Percentiles rank a stretch among this genome's conserved stretches.
phyloP scores from a whole-genome alignment of 2,329 filamentous ascomycete genomes.

The Neospermospora avenae region DNA sequence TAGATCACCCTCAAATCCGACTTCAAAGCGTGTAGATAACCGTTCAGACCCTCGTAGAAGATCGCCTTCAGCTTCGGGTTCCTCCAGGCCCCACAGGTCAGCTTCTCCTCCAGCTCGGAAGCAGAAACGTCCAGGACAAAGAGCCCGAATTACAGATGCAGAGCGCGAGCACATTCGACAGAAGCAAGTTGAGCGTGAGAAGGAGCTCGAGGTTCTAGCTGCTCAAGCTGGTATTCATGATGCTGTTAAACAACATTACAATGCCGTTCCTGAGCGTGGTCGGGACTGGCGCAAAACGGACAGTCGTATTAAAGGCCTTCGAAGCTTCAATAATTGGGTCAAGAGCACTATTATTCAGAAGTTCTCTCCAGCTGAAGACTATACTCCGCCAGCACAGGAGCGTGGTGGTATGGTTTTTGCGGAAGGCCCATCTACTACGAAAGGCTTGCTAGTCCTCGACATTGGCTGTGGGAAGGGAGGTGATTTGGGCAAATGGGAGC shows the following conservation, averaged over 20 bases:
- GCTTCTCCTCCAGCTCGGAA: constrained; percentile 48
- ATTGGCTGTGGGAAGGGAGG: constrained; percentile 97
- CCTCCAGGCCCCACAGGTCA: constrained; percentile 26
- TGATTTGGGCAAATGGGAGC: constrained; percentile 93
- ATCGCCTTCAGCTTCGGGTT: constrained; percentile 28
- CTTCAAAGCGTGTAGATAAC: constrained; percentile 26
- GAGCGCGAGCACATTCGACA: constrained; percentile 67
- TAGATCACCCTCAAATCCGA: constrained; percentile 35
- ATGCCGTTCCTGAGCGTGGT: constrained; percentile 88
- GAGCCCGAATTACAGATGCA: constrained; percentile 62
- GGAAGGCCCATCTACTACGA: constrained; percentile 33
- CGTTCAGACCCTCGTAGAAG: constrained; percentile 25
- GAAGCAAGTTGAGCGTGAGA: constrained; percentile 54
- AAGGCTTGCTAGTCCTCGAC: constrained; percentile 78
- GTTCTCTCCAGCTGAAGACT: constrained; percentile 80
- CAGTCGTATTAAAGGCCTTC: constrained; percentile 89
- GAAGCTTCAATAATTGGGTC: constrained; percentile 98
- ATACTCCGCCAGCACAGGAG: constrained; percentile 58
- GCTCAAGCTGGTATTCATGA: constrained; percentile 65
- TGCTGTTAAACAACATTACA: constrained; percentile 91
- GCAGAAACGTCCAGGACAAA: constrained; percentile 66
- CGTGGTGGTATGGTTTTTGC: constrained; percentile 39
- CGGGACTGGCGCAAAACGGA: constrained; percentile 93
- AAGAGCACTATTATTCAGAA: constrained; percentile 98
- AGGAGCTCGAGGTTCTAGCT: constrained; percentile 38